Evolutionary conservation across 106 monocot genomes (phyloP).

Genomic region (Dioscorea alata): DNA sequence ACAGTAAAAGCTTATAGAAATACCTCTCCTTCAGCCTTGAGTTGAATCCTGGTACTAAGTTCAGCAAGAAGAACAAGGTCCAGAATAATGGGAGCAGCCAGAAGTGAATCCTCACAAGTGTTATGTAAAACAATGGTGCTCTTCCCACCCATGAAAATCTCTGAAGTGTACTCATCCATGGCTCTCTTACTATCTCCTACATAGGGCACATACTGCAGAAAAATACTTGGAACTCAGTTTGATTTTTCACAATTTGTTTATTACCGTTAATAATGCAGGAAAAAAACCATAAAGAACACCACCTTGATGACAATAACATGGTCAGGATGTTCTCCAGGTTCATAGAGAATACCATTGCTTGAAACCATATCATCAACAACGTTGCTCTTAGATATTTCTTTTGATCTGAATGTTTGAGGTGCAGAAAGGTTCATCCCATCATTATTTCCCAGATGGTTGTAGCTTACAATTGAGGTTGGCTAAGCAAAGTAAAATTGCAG

Average conservation of each 20-base stretch:
- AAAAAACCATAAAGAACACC: too few species aligned
- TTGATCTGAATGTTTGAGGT: slow-evolving; percentile 90
- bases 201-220: slow-evolving; percentile 83
- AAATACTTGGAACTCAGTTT: background rate
- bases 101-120: slow-evolving; percentile 93
- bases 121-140: slow-evolving; percentile 90
- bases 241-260: too few species aligned
- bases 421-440: slow-evolving; percentile 99
- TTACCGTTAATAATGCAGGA: background rate
- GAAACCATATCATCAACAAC: slow-evolving; percentile 98
- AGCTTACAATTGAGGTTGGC: slow-evolving; percentile 98
- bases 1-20: background rate
- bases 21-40: slow-evolving; percentile 90
- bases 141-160: slow-evolving; percentile 98
- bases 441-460: slow-evolving; percentile 98
- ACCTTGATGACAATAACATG: slow-evolving; percentile 99
- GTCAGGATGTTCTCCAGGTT: slow-evolving; percentile 94
- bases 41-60: slow-evolving; percentile 89
- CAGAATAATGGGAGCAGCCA: slow-evolving; percentile 93
- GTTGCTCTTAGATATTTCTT: slow-evolving; percentile 99
- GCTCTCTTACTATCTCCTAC: slow-evolving; percentile 99
- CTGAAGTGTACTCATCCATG: slow-evolving; percentile 96
- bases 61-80: slow-evolving; percentile 88
- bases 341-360: slow-evolving; percentile 90
- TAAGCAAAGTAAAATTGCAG: slow-evolving; percentile 11